phyloP scores from a whole-genome alignment of 208 protist species.

The Acanthamoeba lenticulata region DNA sequence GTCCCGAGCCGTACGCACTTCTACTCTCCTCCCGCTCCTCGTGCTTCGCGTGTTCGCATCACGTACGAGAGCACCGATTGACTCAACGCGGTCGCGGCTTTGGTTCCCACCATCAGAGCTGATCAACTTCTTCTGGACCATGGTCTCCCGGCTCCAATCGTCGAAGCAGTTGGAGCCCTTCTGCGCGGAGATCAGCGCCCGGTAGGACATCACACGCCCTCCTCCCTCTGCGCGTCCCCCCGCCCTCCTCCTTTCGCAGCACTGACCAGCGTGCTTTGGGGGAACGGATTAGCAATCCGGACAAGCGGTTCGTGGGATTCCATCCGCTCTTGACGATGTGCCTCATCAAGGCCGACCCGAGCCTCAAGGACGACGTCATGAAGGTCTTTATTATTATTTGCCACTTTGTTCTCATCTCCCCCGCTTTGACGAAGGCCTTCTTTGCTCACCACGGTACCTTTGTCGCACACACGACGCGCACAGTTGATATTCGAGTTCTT shows the following conservation, averaged over 20 bases:
- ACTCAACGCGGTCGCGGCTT: too few relatives aligned
- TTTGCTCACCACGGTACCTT: too few relatives aligned
- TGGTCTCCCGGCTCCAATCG: background rate
- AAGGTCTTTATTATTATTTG: background rate
- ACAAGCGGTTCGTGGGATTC: conserved; percentile 50
- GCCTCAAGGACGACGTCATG: background rate
- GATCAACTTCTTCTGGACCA: conserved; percentile 8
- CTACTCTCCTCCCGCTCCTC: background rate
- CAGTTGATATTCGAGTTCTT: conserved; percentile 31
- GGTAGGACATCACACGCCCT: background rate
- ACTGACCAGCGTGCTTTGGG: background rate
- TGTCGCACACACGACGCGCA: background rate
- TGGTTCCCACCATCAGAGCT: background rate
- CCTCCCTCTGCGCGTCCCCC: too few relatives aligned
- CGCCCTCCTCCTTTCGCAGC: too few relatives aligned
- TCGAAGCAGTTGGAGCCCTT: background rate
- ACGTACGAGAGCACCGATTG: too few relatives aligned
- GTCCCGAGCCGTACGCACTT: background rate
- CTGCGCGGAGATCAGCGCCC: background rate
- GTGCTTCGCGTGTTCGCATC: too few relatives aligned
- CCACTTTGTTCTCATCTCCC: too few relatives aligned
- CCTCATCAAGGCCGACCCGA: conserved; percentile 4
- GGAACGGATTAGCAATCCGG: background rate
- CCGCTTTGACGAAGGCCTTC: background rate
- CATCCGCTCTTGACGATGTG: conserved; percentile 24